Evolutionary conservation across 805 yeast genomes (phyloP).

Genomic region (Hanseniaspora mollemarum): DNA sequence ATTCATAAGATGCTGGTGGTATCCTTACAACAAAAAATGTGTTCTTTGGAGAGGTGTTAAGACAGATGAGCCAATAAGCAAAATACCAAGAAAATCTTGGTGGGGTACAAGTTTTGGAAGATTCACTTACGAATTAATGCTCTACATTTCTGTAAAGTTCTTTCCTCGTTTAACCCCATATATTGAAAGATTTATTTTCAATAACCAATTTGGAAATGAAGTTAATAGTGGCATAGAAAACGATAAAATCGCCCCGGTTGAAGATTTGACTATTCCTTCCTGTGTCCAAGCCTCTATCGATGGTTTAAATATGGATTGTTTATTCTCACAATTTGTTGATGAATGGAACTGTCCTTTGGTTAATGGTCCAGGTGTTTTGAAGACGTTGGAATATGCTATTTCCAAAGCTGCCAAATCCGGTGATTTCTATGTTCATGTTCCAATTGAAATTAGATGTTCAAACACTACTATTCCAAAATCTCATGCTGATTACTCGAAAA

Average conservation of each 20-base stretch:
- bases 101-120: slow-evolving; percentile 76
- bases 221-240: slow-evolving; percentile 44
- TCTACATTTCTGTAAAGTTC: slow-evolving; percentile 68
- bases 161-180: slow-evolving; percentile 69
- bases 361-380: slow-evolving; percentile 62
- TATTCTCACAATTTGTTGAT: slow-evolving; percentile 84
- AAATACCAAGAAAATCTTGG: slow-evolving; percentile 64
- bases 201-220: slow-evolving; percentile 67
- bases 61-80: slow-evolving; percentile 45
- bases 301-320: slow-evolving; percentile 89
- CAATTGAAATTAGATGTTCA: slow-evolving; percentile 87
- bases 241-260: neutral
- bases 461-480: slow-evolving; percentile 50
- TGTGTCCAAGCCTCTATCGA: slow-evolving; percentile 65
- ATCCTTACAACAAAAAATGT: slow-evolving; percentile 79
- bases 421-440: slow-evolving; percentile 82
- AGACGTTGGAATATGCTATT: slow-evolving; percentile 51
- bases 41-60: slow-evolving; percentile 84
- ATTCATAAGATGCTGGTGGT: slow-evolving; percentile 94
- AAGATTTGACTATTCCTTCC: slow-evolving; percentile 31
- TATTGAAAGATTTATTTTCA: slow-evolving; percentile 75
- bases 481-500: slow-evolving; percentile 39
- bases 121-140: slow-evolving; percentile 60
- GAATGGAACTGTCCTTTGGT: slow-evolving; percentile 94
- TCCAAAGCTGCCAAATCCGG: slow-evolving; percentile 46